Evolutionary conservation across 1,139 yeast genomes (phyloP), one percentile per base, ranked within the genome.

Genomic region (Yamadazyma diddensiae): DNA sequence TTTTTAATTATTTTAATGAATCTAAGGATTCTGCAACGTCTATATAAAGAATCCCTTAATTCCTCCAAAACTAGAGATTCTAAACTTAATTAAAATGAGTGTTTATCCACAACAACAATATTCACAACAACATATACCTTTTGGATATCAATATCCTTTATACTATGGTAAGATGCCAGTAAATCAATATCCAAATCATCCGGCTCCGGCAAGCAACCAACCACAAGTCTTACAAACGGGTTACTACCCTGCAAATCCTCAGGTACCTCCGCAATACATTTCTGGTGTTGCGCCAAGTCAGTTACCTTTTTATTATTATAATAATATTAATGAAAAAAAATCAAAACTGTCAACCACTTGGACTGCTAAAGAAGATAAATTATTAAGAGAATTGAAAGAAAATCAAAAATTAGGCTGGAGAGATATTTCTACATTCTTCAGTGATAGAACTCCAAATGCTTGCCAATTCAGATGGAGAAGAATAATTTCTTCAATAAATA

Each of bases 381-480:
- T 64, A 11, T 52, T 64, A 30, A 42, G 68, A 30, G 63, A 62
- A 33, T 53, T 64, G 33, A 64, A 64, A 41, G 70, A 64, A 31
- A 58, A 57, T 3, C 70, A 64, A 41, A 65, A 65, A 39, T 52
- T 66, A 35, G 73, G 73, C 1, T 67, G 73, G 73, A 53, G 70
- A 47, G 72, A 66, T 41, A 65, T 67, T 24, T 59, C 68, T 10
- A 52, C 65, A 5, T 67, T 62, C 34, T 67, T 66, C 46, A 55
- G 56, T 35, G 70, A 65, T 45, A 49, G 73, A 36, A 67, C 73
- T 4, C 73, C 73, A 15, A 66, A 66, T 46, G 73, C 73, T 5
- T 67, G 73, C 39, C 73, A 67, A 47, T 67, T 67, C 42, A 55
- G 73, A 38, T 67, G 73, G 73, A 58, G 73, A 43, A 51, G 73